Percentiles rank a stretch among this genome's conserved stretches.
These are phyloP conservation scores for Myriosclerotinia curreyana DNA, from an alignment of 2,329 filamentous ascomycete genomes.

Conservation along the genomic window DNA sequence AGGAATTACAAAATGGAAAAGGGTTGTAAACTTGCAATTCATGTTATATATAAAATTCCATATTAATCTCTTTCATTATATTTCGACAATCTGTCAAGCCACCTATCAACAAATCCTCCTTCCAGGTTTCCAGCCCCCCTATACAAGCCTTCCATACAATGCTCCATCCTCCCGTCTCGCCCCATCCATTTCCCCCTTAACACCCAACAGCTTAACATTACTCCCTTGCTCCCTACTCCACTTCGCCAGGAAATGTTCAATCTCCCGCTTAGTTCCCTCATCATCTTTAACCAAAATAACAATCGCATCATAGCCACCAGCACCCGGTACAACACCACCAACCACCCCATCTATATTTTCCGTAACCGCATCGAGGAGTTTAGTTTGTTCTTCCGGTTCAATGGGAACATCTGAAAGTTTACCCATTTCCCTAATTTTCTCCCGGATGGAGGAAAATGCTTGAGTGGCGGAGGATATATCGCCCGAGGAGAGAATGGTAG, in stretches of 20 bases:
- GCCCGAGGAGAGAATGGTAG: conserved; percentile 54
- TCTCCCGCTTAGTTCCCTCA: conserved; percentile 54
- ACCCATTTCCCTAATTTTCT: conserved; percentile 74
- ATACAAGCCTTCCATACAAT: conserved; percentile 6
- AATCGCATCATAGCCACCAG: conserved; percentile 89
- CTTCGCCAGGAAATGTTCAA: conserved; percentile 60
- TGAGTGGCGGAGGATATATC: conserved; percentile 46
- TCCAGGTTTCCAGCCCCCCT: too few relatives aligned
- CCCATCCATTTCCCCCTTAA: conserved; percentile 72
- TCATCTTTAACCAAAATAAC: conserved; percentile 76
- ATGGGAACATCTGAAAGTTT: conserved; percentile 73
- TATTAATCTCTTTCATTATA: too few relatives aligned
- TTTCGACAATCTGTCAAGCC: too few relatives aligned
- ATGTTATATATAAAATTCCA: too few relatives aligned
- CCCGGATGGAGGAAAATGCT: conserved; percentile 44
- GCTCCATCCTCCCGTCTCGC: conserved; percentile 46
- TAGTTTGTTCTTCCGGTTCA: conserved; percentile 82
- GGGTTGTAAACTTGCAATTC: too few relatives aligned
- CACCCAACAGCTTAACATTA: conserved; percentile 65
- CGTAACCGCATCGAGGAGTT: conserved; percentile 72
- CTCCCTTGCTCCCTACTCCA: conserved; percentile 62
- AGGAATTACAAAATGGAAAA: too few relatives aligned
- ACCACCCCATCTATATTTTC: conserved; percentile 49
- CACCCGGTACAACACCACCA: conserved; percentile 57
- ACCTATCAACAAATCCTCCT: too few relatives aligned